Evolutionary conservation across 352 stramenopile genomes (phyloP), one percentile per base, ranked within the genome.

Genomic region (Halophytophthora polymorphica): DNA sequence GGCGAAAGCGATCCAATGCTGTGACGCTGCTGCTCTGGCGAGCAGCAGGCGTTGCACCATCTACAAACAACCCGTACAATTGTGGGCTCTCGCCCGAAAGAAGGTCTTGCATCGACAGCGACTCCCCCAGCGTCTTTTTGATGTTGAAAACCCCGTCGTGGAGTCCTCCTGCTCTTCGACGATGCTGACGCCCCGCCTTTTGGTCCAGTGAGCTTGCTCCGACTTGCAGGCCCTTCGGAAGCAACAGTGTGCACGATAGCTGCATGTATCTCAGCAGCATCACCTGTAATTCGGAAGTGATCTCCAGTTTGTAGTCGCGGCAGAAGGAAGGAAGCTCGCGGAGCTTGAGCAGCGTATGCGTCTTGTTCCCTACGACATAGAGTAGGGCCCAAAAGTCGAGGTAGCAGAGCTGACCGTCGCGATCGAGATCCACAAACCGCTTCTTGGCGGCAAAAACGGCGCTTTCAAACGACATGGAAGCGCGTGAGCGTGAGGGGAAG

Each of bases 321-420:
- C 80, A 90, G 46, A 91, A 91, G 1, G 68, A 82, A 15, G 75
- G 76, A 3, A 93, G 79, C 28, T 90, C 73, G 6, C 69, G 64
- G 56, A 91, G 86, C 45, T 73, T 71, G 38, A 90, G 66, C 31
- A 90, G 57, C 14, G 52, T 52, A 4, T 61, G 58, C 6, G 73
- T 80, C 12, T 74, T 85, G 13, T 90, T 49, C 0, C 71, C 74
- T 1, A 90, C 69, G 29, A 93, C 75, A 46, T 93, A 93, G 0
- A 93, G 57, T 73, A 93, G 87, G 0, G 71, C 77, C 76, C 82
- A 93, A 31, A 93, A 89, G 44, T 93, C 83, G 18, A 93, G 54
- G 48, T 93, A 93, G 40, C 80, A 90, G 1, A 91, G 64, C 21
- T 72, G 56, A 2, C 77, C 83, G 31, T 91, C 83, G 3, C 73